Evolutionary conservation across 345 rosid species (phyloP).

Genomic region (Salix viminalis): DNA sequence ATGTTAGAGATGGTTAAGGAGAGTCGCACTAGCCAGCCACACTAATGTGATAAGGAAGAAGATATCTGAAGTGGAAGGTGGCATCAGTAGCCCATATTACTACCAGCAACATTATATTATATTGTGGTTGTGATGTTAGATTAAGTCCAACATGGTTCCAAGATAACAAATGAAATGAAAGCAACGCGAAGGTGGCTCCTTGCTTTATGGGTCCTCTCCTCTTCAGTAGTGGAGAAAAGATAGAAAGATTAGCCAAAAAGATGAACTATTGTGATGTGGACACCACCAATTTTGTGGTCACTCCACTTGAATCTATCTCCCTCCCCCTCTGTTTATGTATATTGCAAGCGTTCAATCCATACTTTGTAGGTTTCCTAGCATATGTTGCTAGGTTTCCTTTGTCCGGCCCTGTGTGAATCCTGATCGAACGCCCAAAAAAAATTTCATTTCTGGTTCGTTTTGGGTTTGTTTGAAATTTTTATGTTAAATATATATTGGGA

Average conservation of each 20-base stretch:
- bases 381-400: neutral
- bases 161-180: conserved; percentile 1
- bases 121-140: conserved; percentile 30
- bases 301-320: conserved; percentile 33
- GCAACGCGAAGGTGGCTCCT: conserved; percentile 19
- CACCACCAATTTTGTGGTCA: conserved; percentile 53
- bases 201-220: conserved; percentile 23
- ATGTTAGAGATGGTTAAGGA: neutral
- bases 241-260: conserved; percentile 19
- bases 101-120: conserved; percentile 13
- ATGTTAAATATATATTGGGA: too few relatives aligned
- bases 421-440: too few relatives aligned
- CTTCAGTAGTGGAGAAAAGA: conserved; percentile 40
- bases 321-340: too few relatives aligned
- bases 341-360: neutral
- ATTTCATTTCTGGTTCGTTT: neutral
- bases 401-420: neutral
- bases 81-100: conserved; percentile 28
- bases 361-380: neutral
- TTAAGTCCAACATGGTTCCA: conserved; percentile 9
- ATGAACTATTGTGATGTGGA: conserved; percentile 43
- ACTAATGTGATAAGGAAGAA: conserved; percentile 18
- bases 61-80: conserved; percentile 34
- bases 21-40: conserved; percentile 17
- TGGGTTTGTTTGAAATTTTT: neutral